Evolutionary conservation across 805 yeast genomes (phyloP), one percentile per base, ranked within the genome.

Genomic region (Wickerhamomyces hampshirensis): DNA sequence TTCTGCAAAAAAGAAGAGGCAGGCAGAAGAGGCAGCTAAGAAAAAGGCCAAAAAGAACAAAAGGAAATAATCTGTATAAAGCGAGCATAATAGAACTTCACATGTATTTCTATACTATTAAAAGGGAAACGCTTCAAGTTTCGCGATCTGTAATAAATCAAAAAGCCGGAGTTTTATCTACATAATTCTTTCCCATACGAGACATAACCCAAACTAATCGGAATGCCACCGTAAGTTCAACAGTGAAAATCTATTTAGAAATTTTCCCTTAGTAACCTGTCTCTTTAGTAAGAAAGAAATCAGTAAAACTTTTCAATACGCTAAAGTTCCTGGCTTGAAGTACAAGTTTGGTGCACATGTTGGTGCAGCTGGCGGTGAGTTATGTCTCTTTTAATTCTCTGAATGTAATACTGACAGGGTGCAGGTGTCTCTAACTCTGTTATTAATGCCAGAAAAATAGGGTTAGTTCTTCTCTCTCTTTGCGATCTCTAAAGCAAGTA

Each of bases 281-380:
- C n/a, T n/a, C n/a, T n/a, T n/a, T 17, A 47, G 51, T 23, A 51
- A 52, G 42, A 42, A 50, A 35, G 18, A 40, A 10, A 40, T 44
- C 5, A 30, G n/a, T n/a, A n/a, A n/a, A n/a, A n/a, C 39, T 5
- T 44, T 48, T 30, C 59, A 58, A 37, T 73, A 65, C 53, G 57
- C 66, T 1, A 66, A 80, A 41, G 62, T 67, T 11, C 42, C 66
- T 6, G 59, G 66, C 4, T 61, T 69, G 39, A 65, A 63, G 32
- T 68, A 64, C 61, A 82, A 74, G 54, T 89, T 76, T 53, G 98
- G 98, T 3, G 96, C 96, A 3, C 98, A 89, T 60, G 91, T 89
- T 19, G 77, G 84, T 3, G 78, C 81, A 47, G 71, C 83, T 5
- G 95, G 95, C 11, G 97, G 93, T 34, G 52, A 21, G 51, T 45